Percentiles rank a stretch among this genome's conserved stretches.
Conservation (phyloP, 495 filamentous ascomycete genomes). For the Penicillium atrosanguineum region DNA sequence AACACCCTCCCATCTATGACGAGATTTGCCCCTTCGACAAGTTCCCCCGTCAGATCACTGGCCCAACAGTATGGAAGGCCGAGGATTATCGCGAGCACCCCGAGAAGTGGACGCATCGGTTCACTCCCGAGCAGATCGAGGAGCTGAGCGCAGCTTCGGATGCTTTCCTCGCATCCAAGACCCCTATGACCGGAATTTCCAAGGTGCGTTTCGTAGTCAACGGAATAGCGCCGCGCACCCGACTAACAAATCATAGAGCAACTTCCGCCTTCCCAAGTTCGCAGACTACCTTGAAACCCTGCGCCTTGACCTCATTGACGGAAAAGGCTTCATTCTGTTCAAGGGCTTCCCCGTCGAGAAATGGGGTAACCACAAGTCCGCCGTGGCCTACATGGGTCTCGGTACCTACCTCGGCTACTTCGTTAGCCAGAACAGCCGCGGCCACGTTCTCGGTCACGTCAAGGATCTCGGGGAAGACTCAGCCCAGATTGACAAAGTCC, state of each 20-base stretch:
- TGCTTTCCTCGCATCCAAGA: constrained; percentile 58
- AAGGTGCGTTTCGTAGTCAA: constrained; percentile 36
- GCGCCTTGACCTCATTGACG: constrained; percentile 68
- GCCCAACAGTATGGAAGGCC: constrained; percentile 71
- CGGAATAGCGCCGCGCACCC: neutral
- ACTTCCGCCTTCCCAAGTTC: constrained; percentile 59
- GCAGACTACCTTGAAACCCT: constrained; percentile 51
- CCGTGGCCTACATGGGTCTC: constrained; percentile 80
- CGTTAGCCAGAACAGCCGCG: constrained; percentile 74
- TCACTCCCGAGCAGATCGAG: constrained; percentile 59
- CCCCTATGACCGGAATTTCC: constrained; percentile 67
- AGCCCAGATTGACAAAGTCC: constrained; percentile 69
- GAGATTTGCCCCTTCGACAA: constrained; percentile 61
- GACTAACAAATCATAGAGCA: constrained; percentile 8
- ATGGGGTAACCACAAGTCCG: constrained; percentile 73
- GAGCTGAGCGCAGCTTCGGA: constrained; percentile 68
- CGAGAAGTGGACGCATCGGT: constrained; percentile 70
- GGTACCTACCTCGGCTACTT: constrained; percentile 79
- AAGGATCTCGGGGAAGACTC: constrained; percentile 81
- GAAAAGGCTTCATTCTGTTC: constrained; percentile 81
- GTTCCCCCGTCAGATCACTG: constrained; percentile 70
- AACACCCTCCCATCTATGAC: constrained; percentile 68
- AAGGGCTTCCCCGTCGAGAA: constrained; percentile 70
- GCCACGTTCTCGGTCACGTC: constrained; percentile 82
- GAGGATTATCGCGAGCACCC: constrained; percentile 66